Conservation (phyloP, 2,329 filamentous ascomycete species). For the Neofusicoccum parvum region DNA sequence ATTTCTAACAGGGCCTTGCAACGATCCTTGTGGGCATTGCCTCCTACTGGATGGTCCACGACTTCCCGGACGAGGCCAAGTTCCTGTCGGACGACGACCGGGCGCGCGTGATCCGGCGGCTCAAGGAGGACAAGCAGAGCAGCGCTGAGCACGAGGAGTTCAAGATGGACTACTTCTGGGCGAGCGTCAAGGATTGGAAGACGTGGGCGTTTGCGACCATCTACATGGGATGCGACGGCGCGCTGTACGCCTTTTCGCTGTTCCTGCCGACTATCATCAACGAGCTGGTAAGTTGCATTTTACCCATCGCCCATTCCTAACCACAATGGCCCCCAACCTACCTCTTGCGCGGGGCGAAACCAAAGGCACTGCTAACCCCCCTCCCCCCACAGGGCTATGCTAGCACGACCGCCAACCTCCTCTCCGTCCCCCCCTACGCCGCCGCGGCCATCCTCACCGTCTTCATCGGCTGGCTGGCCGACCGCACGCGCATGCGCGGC, state of each 20-base stretch:
- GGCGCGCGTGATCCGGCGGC: constrained; percentile 68
- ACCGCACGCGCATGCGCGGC: constrained; percentile 72
- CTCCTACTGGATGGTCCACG: constrained; percentile 78
- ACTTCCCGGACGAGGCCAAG: constrained; percentile 75
- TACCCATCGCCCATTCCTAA: no score
- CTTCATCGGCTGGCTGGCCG: constrained; percentile 71
- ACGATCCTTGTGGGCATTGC: constrained; percentile 69
- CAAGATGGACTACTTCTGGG: constrained; percentile 71
- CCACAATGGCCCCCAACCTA: no score
- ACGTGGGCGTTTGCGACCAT: constrained; percentile 74
- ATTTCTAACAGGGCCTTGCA: constrained; percentile 63
- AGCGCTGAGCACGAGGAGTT: constrained; percentile 77
- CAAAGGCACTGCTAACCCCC: background rate
- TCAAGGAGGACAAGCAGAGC: constrained; percentile 71
- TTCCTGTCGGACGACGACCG: constrained; percentile 74
- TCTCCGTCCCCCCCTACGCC: constrained; percentile 76
- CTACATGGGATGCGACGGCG: constrained; percentile 75
- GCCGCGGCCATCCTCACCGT: constrained; percentile 71
- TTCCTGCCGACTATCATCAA: constrained; percentile 80
- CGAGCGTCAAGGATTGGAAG: constrained; percentile 79
- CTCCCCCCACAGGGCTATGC: constrained; percentile 49
- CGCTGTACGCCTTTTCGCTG: constrained; percentile 74
- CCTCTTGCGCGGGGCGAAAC: background rate
- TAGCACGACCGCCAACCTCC: constrained; percentile 66
- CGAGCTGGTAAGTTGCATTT: constrained; percentile 39